Evolutionary conservation across 306 rosid genomes (phyloP).

Genomic region (peach (Prunus persica)): Prunus_persica_NCBIv2 NC_034014.1:28834001-28834500

Average conservation of each 20-base stretch:
- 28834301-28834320: not conserved
- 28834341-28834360: not conserved
- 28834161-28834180: too few relatives aligned
- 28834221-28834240: not conserved
- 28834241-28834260: not conserved
- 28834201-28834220: too few relatives aligned
- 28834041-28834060: too few relatives aligned
- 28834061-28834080: too few relatives aligned
- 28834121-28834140: too few relatives aligned
- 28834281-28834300: not conserved
- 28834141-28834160: too few relatives aligned
- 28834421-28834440: conserved; percentile 53
- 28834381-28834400: conserved; percentile 64
- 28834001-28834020: not conserved
- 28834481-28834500: conserved; percentile 13
- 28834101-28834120: too few relatives aligned
- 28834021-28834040: not conserved
- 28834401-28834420: conserved; percentile 65
- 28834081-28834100: too few relatives aligned
- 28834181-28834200: too few relatives aligned
- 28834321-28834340: not conserved
- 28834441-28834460: conserved; percentile 74
- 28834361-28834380: not conserved
- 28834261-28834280: not conserved
- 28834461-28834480: conserved; percentile 38